Evolutionary conservation across 129 eudicot genomes (phyloP).

Genomic region (Centaurea solstitialis): DNA sequence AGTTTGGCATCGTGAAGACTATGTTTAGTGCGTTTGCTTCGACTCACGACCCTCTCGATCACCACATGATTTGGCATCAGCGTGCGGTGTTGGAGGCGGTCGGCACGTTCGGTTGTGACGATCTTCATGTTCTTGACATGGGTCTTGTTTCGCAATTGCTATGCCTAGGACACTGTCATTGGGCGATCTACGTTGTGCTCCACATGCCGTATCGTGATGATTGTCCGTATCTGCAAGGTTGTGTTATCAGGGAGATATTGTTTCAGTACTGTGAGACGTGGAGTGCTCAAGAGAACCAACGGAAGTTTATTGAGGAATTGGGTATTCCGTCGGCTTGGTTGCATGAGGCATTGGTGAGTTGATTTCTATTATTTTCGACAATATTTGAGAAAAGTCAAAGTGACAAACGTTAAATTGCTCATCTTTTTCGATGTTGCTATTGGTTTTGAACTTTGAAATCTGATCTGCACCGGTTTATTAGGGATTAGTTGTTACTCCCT

Average conservation of each 20-base stretch:
- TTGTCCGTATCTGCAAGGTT: slow-evolving; percentile 72
- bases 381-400: not conserved
- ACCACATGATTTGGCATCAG: slow-evolving; percentile 99
- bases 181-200: slow-evolving; percentile 95
- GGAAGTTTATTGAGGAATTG: slow-evolving; percentile 67
- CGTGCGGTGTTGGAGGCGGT: slow-evolving; percentile 86
- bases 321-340: slow-evolving; percentile 91
- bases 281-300: slow-evolving; percentile 73
- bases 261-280: slow-evolving; percentile 89
- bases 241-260: slow-evolving; percentile 74
- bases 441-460: not conserved
- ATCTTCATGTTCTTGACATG: slow-evolving; percentile 96
- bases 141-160: slow-evolving; percentile 83
- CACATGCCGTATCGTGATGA: slow-evolving; percentile 88
- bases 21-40: slow-evolving; percentile 97
- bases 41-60: slow-evolving; percentile 90
- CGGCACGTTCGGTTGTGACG: slow-evolving; percentile 72
- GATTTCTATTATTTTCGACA: not conserved
- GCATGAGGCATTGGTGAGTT: slow-evolving; percentile 96
- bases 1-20: slow-evolving; percentile 60
- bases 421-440: no score
- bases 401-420: not conserved
- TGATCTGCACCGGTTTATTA: not conserved
- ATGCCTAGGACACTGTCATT: slow-evolving; percentile 77
- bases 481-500: not conserved